Base-by-base conservation (phyloP, 768 basidiomycete genomes). In the Lepiota venenata region DNA sequence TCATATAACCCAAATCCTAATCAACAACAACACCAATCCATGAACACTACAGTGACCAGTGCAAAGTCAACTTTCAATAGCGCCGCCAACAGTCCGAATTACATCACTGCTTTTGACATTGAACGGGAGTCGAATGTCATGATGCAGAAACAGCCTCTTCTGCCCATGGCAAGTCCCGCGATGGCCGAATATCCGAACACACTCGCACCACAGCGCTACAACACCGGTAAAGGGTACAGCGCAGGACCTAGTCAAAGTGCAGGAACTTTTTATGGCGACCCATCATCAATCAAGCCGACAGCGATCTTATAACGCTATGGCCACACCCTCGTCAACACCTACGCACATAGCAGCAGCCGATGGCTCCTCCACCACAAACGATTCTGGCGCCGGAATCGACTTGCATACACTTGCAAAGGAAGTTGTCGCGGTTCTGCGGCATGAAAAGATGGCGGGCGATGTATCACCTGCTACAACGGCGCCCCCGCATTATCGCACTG, bases 351-450 rank as follows among this genome's bases (percentile, higher is more conserved):
- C 16, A 11, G 5, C 18, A 2, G n/a, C n/a, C n/a, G 40, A 35
- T 18, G 10, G 9, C 4, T 36, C 40, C 11, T 51, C 50, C n/a
- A 22, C 29, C 11, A 29, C 52, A 32, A 32, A 32, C n/a, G 45
- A 11, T 5, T 12, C 43, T 27, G 40, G 44, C 8, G 12, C n/a
- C 5, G 43, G 21, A 12, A 38, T 63, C 15, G 54, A 61, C 35
- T 51, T 63, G 14, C 54, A 61, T 4, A 56, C 60, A 2, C 47
- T 63, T 9, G 62, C 62, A 9, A 58, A 41, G 20, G 62, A 63
- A 40, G 60, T 63, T 6, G 62, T 54, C 4, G 55, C 56, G 2
- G 43, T 61, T 21, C 47, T 63, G 10, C 47, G 49, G 12, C 18
- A 49, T 27, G 54, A 41, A 29, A 53, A 38, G 35, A 22, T 32